A percentile compares a stretch with the other conserved stretches of the same genome.
Evolutionary conservation across 805 yeast species (phyloP).

Genomic region (Kodamaea laetipori): DNA sequence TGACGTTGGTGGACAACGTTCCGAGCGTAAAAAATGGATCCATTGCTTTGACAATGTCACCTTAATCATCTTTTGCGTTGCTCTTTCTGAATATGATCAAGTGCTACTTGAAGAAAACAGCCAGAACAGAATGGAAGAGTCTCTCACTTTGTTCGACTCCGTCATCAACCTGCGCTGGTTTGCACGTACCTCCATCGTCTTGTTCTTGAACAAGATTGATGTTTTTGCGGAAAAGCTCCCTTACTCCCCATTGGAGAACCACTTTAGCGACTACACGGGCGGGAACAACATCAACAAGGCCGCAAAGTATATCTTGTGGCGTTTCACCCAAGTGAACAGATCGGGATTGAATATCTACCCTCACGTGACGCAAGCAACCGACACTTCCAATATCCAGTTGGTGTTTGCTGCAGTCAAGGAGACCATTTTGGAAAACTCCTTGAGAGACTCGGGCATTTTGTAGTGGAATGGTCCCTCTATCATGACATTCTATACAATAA

Average conservation of each 20-base stretch:
- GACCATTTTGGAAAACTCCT: constrained; percentile 72
- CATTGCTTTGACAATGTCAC: constrained; percentile 95
- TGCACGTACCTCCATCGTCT: constrained; percentile 78
- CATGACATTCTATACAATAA: too few relatives aligned
- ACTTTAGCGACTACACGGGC: constrained; percentile 89
- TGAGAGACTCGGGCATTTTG: constrained; percentile 74
- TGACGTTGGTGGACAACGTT: constrained; percentile 95
- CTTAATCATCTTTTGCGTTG: constrained; percentile 85
- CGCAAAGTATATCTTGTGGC: constrained; percentile 87
- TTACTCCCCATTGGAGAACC: constrained; percentile 74
- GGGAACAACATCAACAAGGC: constrained; percentile 90
- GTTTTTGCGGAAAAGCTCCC: constrained; percentile 84
- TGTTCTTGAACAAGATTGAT: constrained; percentile 88
- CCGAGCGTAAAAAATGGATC: constrained; percentile 96
- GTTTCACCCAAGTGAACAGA: constrained; percentile 82
- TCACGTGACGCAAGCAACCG: constrained; percentile 93
- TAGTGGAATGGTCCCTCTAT: too few relatives aligned
- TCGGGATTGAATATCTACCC: constrained; percentile 83
- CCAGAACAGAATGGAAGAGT: constrained; percentile 38
- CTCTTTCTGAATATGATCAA: constrained; percentile 90
- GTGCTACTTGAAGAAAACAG: constrained; percentile 55
- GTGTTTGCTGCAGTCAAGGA: constrained; percentile 86
- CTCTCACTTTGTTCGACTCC: constrained; percentile 81
- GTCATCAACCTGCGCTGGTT: constrained; percentile 94
- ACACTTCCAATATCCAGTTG: constrained; percentile 81